These are phyloP conservation scores for Agrocybe chaxingu DNA, from an alignment of 768 basidiomycete species.

Conservation along the genomic window DNA sequence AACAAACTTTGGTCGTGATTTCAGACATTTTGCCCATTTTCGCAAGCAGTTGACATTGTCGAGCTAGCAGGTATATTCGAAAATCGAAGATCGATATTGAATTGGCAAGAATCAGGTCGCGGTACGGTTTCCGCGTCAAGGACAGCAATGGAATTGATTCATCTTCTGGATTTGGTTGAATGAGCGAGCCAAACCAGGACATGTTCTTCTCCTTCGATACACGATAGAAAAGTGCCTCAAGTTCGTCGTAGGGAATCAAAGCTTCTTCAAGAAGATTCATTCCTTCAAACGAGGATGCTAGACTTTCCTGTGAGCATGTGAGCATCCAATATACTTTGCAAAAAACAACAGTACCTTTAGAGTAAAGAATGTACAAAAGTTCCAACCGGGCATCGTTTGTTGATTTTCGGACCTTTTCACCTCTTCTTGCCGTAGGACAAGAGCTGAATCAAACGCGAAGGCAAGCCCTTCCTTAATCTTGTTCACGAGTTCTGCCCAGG, in stretches of 20 bases:
- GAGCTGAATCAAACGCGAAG: constrained; percentile 77
- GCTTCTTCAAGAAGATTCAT: constrained; percentile 91
- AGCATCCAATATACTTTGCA: constrained; percentile 9
- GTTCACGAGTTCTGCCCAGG: constrained; percentile 85
- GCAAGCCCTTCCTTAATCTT: constrained; percentile 90
- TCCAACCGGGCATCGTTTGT: constrained; percentile 94
- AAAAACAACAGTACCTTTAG: constrained; percentile 62
- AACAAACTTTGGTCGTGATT: constrained; percentile 63
- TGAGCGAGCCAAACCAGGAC: constrained; percentile 90
- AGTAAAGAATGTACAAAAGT: constrained; percentile 96
- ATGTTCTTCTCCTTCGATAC: constrained; percentile 76
- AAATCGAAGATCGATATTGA: constrained; percentile 94
- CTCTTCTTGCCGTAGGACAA: constrained; percentile 84
- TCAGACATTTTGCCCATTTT: constrained; percentile 67
- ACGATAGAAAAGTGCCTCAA: constrained; percentile 80
- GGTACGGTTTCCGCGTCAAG: constrained; percentile 76
- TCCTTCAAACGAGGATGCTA: constrained; percentile 89
- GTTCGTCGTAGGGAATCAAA: constrained; percentile 82
- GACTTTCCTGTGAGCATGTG: constrained; percentile 69
- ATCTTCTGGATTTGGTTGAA: constrained; percentile 65
- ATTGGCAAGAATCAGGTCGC: constrained; percentile 86
- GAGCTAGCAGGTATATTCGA: constrained; percentile 82
- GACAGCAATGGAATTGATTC: constrained; percentile 83
- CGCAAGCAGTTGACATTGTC: constrained; percentile 77
- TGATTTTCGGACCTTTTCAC: constrained; percentile 87